Base-by-base conservation (phyloP, 2,329 filamentous ascomycete species). In the Albifimbria verrucaria region DNA sequence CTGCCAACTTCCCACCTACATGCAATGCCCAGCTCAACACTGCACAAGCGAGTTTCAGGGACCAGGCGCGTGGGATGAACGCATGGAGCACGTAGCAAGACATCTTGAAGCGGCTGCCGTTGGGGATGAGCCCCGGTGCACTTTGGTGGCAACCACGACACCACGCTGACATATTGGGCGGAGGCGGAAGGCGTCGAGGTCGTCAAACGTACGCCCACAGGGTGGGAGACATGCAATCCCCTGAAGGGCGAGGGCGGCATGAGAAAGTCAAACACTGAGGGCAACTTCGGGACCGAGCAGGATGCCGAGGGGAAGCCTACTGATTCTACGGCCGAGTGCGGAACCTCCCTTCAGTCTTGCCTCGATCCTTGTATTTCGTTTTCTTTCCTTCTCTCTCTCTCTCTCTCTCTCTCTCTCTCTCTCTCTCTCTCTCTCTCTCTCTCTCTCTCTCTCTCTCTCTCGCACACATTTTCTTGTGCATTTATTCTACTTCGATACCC, bases 11-110 rank as follows among this genome's bases (percentile, higher is more conserved):
- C 92, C 92, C 0, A 69, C 65, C 0, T 70, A 74, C 39, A 87
- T 87, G 67, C 55, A 57, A 3, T 92, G 90, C 63, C 80, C 86
- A 0, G 82, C 82, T 2, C 61, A 65, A 0, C 82, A 81, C 56
- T 97, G 92, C 67, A 63, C 57, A 1, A 49, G 53, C 11, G 66
- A 68, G 1, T 96, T 95, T 63, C 67, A 75, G 6, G 89, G 88
- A 0, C 55, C 66, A 0, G 79, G 75, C 6, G 83, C 83, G 11
- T 96, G 92, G 92, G 88, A 94, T 54, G 80, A 86, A 53, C 79
- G 89, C 22, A 90, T 96, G 85, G 92, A 97, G 68, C 92, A 97
- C 70, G 83, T 96, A 3, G 90, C 89, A 0, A 79, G 83, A 54
- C 92, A 97, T 67, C 78, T 93, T 45, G 90, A 94, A 46, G 57